These are phyloP conservation scores for Misopates orontium DNA, from an alignment of 257 asterid species.

Conservation along the genomic window DNA sequence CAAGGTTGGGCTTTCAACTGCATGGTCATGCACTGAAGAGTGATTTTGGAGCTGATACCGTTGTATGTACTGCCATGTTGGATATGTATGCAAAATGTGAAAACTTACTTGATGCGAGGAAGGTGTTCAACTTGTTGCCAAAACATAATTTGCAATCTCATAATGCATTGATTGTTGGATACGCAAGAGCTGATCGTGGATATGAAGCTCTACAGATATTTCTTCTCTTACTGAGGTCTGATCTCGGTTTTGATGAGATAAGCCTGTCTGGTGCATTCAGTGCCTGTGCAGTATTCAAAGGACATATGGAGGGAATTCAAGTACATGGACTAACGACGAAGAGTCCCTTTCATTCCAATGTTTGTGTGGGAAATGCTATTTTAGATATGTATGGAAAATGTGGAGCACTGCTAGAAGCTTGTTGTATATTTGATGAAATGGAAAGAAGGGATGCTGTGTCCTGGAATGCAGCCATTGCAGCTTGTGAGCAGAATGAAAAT, in stretches of 20 bases:
- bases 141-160: slow-evolving; percentile 65
- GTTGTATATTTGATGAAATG: slow-evolving; percentile 60
- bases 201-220: slow-evolving; percentile 61
- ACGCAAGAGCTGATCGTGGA: slow-evolving; percentile 67
- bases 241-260: slow-evolving; percentile 75
- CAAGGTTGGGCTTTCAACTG: slow-evolving; percentile 63
- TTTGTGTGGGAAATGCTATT: slow-evolving; percentile 77
- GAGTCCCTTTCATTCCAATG: slow-evolving; percentile 47
- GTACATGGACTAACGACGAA: slow-evolving; percentile 70
- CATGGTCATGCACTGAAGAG: slow-evolving; percentile 76
- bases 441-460: slow-evolving; percentile 77
- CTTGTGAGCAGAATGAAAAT: slow-evolving; percentile 70
- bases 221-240: slow-evolving; percentile 46
- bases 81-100: slow-evolving; percentile 86
- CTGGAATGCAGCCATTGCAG: slow-evolving; percentile 84
- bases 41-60: slow-evolving; percentile 55
- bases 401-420: slow-evolving; percentile 65
- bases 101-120: slow-evolving; percentile 50
- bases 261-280: slow-evolving; percentile 76
- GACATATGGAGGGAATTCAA: slow-evolving; percentile 57
- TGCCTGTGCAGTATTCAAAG: slow-evolving; percentile 66
- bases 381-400: slow-evolving; percentile 92
- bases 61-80: slow-evolving; percentile 79
- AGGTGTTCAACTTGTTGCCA: slow-evolving; percentile 59
- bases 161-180: slow-evolving; percentile 77